Base-by-base conservation (phyloP, 495 filamentous ascomycete species). In the Ascobolus immersus region DNA sequence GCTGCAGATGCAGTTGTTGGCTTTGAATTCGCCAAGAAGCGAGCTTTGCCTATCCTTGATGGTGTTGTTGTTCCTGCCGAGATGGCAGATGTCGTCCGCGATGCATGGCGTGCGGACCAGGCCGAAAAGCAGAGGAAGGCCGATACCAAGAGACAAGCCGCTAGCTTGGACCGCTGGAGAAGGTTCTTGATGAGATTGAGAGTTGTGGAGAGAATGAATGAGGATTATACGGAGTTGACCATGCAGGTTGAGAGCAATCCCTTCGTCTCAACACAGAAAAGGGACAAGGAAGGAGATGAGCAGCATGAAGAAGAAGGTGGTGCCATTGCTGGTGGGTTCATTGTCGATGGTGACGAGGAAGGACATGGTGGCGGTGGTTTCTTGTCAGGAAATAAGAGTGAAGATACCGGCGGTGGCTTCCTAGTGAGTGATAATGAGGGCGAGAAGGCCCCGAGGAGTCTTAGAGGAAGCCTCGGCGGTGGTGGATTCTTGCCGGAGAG, bases 1-100 rank as follows among this genome's bases (percentile, higher is more conserved):
- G 89, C 71, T 49, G 89, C 89, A 1, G 86, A 99, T 46, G 86
- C 89, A 13, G 84, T 92, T 7, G 82, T 75, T 3, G 89, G 80
- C 3, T 99, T 99, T 53, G 86, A 99, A 50, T 99, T 99, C 21
- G 41, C 34, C 34, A 38, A 77, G 29, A 71, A 81, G 41, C 76
- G 84, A 63, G 89, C 86, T 6, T 77, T 93, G 12, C 86, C 86
- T 7, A 70, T 90, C 2, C 69, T 94, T 27, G 70, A 79, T 31
- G 86, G 89, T 0, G 79, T 94, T 0, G 79, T 99, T 0, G 60
- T 92, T 2, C 81, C 86, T 0, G 62, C 62, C 32, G 82, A 82
- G 49, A 62, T 90, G 42, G 67, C 75, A 41, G 68, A 70, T 5
- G 40, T 62, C 17, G 57, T 94, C 5, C 67, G 73, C 44, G 79